These are phyloP conservation scores for Aspergillus panamensis DNA, from an alignment of 495 filamentous ascomycete genomes.

Conservation along the genomic window DNA sequence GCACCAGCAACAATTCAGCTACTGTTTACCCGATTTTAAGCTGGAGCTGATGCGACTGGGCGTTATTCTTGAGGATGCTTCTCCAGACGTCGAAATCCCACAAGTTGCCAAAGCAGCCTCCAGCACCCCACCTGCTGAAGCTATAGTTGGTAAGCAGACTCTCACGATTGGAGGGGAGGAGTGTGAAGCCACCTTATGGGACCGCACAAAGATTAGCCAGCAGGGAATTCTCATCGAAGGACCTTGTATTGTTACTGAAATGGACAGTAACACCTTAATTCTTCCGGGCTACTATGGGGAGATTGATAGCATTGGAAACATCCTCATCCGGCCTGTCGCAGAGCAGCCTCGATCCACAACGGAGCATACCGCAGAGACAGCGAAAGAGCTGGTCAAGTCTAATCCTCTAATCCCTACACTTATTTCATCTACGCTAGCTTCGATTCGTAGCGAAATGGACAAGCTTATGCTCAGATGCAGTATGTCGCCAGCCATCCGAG, in stretches of 20 bases:
- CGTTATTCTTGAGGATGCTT: constrained; percentile 41
- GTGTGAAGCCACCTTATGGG: constrained; percentile 40
- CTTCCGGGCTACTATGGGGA: constrained; percentile 35
- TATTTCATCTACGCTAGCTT: constrained; percentile 38
- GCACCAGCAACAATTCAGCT: constrained; percentile 48
- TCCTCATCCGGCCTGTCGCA: constrained; percentile 39
- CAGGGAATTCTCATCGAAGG: constrained; percentile 37
- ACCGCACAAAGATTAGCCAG: constrained; percentile 39
- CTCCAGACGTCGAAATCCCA: constrained; percentile 36
- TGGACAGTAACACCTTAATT: constrained; percentile 51
- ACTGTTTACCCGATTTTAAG: constrained; percentile 40
- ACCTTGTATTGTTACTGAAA: constrained; percentile 48
- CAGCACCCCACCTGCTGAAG: constrained; percentile 28
- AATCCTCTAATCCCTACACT: constrained; percentile 40
- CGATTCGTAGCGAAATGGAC: constrained; percentile 50
- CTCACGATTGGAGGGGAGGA: constrained; percentile 41
- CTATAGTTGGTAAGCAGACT: constrained; percentile 29
- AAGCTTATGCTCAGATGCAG: constrained; percentile 49
- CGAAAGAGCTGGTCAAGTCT: constrained; percentile 32
- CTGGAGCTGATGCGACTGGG: constrained; percentile 47
- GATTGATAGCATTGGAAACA: constrained; percentile 32
- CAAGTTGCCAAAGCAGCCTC: constrained; percentile 27
- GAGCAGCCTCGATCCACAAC: constrained; percentile 13
- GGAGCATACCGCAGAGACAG: constrained; percentile 22
- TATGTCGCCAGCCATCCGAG: constrained; percentile 50